Conservation (phyloP, 2,329 filamentous ascomycete species). For the Westerdykella sp. region DNA sequence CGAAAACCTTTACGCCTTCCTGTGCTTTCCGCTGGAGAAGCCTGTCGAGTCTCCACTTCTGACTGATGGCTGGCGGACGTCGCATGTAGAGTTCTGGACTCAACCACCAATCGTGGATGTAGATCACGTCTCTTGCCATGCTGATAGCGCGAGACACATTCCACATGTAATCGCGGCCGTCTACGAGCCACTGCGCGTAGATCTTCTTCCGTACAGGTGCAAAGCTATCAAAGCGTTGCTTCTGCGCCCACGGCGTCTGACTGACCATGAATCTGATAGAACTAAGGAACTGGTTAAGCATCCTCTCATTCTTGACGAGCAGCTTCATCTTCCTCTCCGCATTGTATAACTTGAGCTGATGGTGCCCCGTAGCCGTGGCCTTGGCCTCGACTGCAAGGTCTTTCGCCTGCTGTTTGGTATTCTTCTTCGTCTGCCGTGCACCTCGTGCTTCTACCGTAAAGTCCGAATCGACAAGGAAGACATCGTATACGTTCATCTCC, state of each 20-base stretch:
- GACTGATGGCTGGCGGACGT: constrained; percentile 87
- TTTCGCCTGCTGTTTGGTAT: constrained; percentile 48
- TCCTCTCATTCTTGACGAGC: constrained; percentile 82
- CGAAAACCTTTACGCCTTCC: constrained; percentile 94
- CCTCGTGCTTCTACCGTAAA: constrained; percentile 67
- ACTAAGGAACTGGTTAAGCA: constrained; percentile 86
- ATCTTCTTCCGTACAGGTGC: constrained; percentile 81
- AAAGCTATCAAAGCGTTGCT: constrained; percentile 87
- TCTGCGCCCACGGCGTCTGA: constrained; percentile 74
- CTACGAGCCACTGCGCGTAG: constrained; percentile 93
- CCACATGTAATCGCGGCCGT: constrained; percentile 99
- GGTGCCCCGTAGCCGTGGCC: constrained; percentile 62
- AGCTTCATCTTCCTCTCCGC: constrained; percentile 89
- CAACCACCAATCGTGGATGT: constrained; percentile 99
- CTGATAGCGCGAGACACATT: constrained; percentile 94
- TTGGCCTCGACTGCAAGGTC: constrained; percentile 62
- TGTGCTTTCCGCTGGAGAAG: constrained; percentile 88
- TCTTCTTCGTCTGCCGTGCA: constrained; percentile 48
- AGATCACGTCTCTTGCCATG: constrained; percentile 95
- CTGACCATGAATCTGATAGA: constrained; percentile 82
- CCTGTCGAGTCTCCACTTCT: constrained; percentile 94
- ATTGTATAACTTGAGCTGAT: constrained; percentile 81
- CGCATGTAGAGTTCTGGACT: constrained; percentile 95
- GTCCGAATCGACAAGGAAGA: constrained; percentile 88
- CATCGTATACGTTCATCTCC: constrained; percentile 98